Conservation (phyloP, 306 rosid genomes). For the Vigna radiata region DNA sequence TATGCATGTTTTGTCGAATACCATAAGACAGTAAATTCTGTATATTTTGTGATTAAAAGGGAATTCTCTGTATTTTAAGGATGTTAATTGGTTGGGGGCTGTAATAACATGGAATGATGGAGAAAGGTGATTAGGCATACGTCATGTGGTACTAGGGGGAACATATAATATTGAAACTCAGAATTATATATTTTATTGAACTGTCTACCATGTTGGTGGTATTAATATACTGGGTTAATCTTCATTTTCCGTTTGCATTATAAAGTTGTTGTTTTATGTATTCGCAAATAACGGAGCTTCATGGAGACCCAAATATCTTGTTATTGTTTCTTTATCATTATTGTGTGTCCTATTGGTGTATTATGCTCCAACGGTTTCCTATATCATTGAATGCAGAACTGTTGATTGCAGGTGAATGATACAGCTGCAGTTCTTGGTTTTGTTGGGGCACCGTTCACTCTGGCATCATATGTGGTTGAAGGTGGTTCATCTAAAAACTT, state of each 20-base stretch:
- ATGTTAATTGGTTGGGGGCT: constrained; percentile 23
- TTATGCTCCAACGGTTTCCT: constrained; percentile 4
- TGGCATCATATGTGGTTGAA: constrained; percentile 97
- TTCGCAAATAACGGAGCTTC: background rate
- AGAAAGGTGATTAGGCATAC: constrained; percentile 8
- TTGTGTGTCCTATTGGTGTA: background rate
- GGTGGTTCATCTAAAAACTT: constrained; percentile 98
- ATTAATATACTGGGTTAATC: constrained; percentile 26
- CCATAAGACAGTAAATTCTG: constrained; percentile 4
- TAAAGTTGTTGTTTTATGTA: constrained; percentile 21
- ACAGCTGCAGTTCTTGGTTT: constrained; percentile 94
- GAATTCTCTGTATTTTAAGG: constrained; percentile 7
- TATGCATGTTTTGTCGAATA: constrained; percentile 8
- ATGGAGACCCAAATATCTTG: background rate
- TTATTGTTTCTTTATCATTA: background rate
- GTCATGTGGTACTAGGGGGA: constrained; percentile 2
- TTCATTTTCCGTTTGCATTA: background rate
- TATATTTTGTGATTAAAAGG: constrained; percentile 6
- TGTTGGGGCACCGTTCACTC: constrained; percentile 97
- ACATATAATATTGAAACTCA: constrained; percentile 8
- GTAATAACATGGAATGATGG: constrained; percentile 22
- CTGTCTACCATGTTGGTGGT: constrained; percentile 14
- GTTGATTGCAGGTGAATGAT: constrained; percentile 76
- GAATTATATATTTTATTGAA: constrained; percentile 9
- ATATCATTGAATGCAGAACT: constrained; percentile 31